These are phyloP conservation scores for Calonectria pauciramosa DNA, from an alignment of 2,329 filamentous ascomycete genomes.

Conservation along the genomic window DNA sequence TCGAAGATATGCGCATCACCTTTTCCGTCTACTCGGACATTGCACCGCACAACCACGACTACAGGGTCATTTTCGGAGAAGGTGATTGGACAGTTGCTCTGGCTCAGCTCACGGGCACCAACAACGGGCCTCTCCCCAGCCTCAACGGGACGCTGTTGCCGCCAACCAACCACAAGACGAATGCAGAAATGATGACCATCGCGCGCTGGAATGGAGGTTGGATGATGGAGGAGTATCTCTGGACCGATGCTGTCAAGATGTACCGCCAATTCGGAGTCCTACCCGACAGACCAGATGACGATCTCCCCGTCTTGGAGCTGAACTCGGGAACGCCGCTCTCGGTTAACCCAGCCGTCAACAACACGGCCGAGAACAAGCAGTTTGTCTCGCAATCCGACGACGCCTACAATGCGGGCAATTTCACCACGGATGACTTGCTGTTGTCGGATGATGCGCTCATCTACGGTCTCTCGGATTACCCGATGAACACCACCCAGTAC, in stretches of 20 bases:
- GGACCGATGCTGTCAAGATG: background rate
- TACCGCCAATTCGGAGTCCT: slow-evolving; percentile 10
- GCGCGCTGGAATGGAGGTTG: background rate
- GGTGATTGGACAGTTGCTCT: slow-evolving; percentile 15
- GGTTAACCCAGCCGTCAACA: background rate
- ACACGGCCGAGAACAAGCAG: background rate
- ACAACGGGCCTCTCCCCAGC: background rate
- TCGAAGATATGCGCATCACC: slow-evolving; percentile 2
- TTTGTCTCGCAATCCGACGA: background rate
- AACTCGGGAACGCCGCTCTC: background rate
- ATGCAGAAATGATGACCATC: background rate
- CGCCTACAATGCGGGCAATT: background rate
- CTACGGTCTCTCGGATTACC: background rate
- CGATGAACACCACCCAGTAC: background rate
- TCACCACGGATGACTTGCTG: background rate
- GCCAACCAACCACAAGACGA: background rate
- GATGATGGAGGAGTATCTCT: slow-evolving; percentile 17
- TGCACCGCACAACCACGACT: slow-evolving; percentile 14
- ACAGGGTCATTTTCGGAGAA: slow-evolving; percentile 10
- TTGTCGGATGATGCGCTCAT: background rate
- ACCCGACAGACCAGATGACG: background rate
- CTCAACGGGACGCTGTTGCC: background rate
- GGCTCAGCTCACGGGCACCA: background rate
- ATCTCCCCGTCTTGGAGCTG: background rate
- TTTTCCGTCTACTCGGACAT: background rate